A percentile compares a stretch with the other conserved stretches of the same genome.
These are phyloP conservation scores for Raddia guianensis DNA, from an alignment of 176 grass and related monocot species.

Conservation along the genomic window DNA sequence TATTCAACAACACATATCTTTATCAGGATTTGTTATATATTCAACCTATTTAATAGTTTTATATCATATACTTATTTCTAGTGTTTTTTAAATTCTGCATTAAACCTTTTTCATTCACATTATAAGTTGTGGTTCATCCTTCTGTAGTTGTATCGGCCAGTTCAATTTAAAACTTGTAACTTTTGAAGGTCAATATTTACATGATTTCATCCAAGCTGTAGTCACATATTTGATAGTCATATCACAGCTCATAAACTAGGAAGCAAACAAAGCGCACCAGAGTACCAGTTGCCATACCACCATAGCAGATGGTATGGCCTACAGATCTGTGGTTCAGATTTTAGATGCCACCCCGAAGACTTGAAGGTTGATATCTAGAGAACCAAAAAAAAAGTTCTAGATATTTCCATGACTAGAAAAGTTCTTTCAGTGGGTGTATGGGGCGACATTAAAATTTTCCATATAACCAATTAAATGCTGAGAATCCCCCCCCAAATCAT, in stretches of 20 bases:
- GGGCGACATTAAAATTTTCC: conserved; percentile 14
- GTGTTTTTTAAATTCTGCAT: not conserved
- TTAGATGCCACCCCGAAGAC: conserved; percentile 16
- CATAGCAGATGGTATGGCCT: not conserved
- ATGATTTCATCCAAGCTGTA: not conserved
- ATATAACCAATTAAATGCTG: conserved; percentile 40
- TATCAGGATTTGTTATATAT: not conserved
- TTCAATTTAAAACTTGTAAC: conserved; percentile 11
- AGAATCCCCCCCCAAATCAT: conserved; percentile 24
- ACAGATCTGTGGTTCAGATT: conserved; percentile 6
- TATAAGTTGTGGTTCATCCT: not conserved
- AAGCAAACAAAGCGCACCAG: not conserved
- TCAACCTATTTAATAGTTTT: not conserved
- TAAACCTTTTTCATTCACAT: not conserved
- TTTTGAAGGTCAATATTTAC: conserved; percentile 15
- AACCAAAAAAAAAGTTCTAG: conserved; percentile 22
- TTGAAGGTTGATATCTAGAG: conserved; percentile 38
- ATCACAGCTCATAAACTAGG: not conserved
- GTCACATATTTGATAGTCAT: not conserved
- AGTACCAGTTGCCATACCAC: not conserved
- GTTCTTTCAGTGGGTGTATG: conserved; percentile 18
- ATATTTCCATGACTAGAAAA: conserved; percentile 41
- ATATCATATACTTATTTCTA: not conserved
- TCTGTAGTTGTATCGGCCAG: not conserved
- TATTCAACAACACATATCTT: conserved; percentile 9